Evolutionary conservation across 208 protist species (phyloP).

Genomic region (Trypanosoma congolense): DNA sequence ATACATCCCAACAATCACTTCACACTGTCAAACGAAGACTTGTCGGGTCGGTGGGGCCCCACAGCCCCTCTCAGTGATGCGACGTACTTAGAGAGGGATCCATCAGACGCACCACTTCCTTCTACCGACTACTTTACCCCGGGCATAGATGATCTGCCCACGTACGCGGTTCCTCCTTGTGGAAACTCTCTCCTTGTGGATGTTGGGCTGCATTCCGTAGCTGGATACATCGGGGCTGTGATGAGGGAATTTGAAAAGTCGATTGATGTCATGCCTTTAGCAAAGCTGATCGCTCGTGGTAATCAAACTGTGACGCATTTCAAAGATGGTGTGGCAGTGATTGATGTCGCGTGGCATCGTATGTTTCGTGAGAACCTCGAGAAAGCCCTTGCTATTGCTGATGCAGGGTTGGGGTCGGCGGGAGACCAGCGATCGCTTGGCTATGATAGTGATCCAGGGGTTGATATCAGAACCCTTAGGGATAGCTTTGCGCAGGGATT

Average conservation of each 20-base stretch:
- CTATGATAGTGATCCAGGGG: too few relatives aligned
- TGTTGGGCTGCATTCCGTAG: neutral
- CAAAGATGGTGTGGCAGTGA: slow-evolving; percentile 14
- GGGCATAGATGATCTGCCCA: neutral
- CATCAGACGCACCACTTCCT: neutral
- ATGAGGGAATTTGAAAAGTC: neutral
- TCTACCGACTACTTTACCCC: neutral
- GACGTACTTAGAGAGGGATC: neutral
- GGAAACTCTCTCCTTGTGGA: neutral
- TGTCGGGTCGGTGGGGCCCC: neutral
- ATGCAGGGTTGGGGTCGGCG: neutral
- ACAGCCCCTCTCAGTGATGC: neutral
- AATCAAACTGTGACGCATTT: slow-evolving; percentile 2
- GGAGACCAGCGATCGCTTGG: too few relatives aligned
- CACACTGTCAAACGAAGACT: neutral
- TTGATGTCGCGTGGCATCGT: slow-evolving; percentile 14
- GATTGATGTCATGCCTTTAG: neutral
- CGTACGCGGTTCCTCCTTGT: neutral
- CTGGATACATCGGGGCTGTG: slow-evolving; percentile 6
- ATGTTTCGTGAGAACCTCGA: neutral
- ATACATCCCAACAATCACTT: neutral
- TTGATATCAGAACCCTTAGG: too few relatives aligned
- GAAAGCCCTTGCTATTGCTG: neutral
- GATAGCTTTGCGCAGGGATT: too few relatives aligned
- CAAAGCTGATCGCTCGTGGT: neutral